Percentiles rank a stretch among this genome's conserved stretches.
Evolutionary conservation across 225 moss, liverwort and hornwort genomes (phyloP).

Genomic region (Lunularia cruciata): DNA sequence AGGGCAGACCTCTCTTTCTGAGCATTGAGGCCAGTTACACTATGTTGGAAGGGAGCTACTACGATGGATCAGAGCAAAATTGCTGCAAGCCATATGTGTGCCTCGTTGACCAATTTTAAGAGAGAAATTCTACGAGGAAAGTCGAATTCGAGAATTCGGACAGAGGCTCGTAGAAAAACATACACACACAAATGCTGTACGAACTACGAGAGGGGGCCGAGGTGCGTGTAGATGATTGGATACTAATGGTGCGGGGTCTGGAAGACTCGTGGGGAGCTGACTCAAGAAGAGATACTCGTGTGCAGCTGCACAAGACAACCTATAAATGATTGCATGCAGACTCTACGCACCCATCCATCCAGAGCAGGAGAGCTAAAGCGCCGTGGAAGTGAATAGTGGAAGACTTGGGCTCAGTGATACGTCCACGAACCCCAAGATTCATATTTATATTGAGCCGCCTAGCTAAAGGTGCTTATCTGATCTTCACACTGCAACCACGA

Average conservation of each 20-base stretch:
- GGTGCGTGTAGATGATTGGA: constrained; percentile 31
- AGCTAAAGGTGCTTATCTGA: constrained; percentile 16
- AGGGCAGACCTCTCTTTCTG: background rate
- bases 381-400: background rate
- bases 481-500: background rate
- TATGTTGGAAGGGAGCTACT: background rate
- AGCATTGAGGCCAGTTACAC: background rate
- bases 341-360: constrained; percentile 1
- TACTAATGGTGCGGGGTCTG: constrained; percentile 19
- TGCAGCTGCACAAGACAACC: constrained; percentile 21
- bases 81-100: background rate
- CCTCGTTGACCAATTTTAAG: background rate
- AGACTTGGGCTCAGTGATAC: constrained; percentile 6
- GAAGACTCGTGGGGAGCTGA: constrained; percentile 34
- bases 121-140: background rate
- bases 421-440: constrained; percentile 7
- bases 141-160: background rate
- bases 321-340: constrained; percentile 37
- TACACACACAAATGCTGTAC: background rate
- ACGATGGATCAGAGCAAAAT: background rate
- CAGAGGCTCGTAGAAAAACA: background rate
- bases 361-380: constrained; percentile 3
- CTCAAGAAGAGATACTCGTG: constrained; percentile 19
- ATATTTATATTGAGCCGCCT: constrained; percentile 24
- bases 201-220: background rate